These are phyloP conservation scores for Hymenoscyphus albidus DNA, from an alignment of 2,329 filamentous ascomycete species.

Conservation along the genomic window DNA sequence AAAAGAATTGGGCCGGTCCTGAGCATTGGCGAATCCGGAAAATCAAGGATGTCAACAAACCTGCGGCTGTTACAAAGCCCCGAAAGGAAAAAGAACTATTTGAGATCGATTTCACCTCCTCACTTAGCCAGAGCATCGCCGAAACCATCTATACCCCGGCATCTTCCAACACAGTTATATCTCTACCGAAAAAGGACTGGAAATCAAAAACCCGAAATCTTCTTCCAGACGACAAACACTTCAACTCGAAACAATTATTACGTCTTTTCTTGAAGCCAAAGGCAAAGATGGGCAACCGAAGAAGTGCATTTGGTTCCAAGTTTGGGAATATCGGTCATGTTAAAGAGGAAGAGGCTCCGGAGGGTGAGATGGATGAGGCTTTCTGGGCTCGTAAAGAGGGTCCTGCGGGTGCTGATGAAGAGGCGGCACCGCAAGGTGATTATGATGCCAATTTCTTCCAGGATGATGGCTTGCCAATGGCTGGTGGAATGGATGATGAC, in stretches of 20 bases:
- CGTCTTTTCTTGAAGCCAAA: conserved; percentile 93
- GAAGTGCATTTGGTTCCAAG: conserved; percentile 46
- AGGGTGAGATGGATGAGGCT: conserved; percentile 86
- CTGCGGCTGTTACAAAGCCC: conserved; percentile 55
- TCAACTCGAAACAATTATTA: conserved; percentile 87
- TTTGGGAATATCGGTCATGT: conserved; percentile 42
- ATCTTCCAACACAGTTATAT: conserved; percentile 74
- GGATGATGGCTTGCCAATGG: conserved; percentile 72
- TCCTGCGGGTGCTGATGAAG: conserved; percentile 45
- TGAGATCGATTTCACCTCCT: conserved; percentile 82
- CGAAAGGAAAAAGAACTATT: conserved; percentile 97
- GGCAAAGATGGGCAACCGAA: conserved; percentile 70
- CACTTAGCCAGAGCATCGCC: conserved; percentile 66
- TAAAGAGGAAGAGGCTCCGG: conserved; percentile 54
- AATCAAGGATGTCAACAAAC: conserved; percentile 75
- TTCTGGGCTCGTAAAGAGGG: conserved; percentile 81
- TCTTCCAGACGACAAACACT: conserved; percentile 95
- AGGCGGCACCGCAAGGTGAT: conserved; percentile 62
- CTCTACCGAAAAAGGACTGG: conserved; percentile 89
- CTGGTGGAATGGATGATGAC: conserved; percentile 56
- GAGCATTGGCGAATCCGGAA: conserved; percentile 97
- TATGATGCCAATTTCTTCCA: conserved; percentile 99
- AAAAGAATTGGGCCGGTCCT: conserved; percentile 97
- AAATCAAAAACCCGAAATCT: conserved; percentile 90
- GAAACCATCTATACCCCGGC: conserved; percentile 80